Base-by-base conservation (phyloP, 768 basidiomycete species). In the Naganishia antarctica region DNA sequence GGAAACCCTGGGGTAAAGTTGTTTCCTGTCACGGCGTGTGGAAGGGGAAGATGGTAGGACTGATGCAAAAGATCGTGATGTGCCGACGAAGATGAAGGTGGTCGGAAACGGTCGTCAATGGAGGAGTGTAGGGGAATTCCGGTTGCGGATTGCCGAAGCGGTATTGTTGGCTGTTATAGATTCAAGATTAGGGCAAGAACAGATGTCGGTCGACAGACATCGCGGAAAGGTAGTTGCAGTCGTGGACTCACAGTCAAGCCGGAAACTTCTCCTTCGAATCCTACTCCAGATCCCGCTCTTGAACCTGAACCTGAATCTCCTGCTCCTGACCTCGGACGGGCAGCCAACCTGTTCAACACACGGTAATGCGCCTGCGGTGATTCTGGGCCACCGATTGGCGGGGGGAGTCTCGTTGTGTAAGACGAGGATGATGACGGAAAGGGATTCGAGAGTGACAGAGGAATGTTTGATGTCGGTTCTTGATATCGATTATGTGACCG, bases 331-430 rank as follows among this genome's bases (percentile, higher is more conserved):
- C 32, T 34, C 32, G 53, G 53, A 40, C 53, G 53, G 7, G 26
- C 53, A 40, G 53, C 53, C 37, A 57, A 37, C n/a, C 53, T 51
- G 32, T 51, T 51, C 50, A 51, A 51, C 11, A 31, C 34, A 34
- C 53, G 32, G 37, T 57, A 40, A 9, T 57, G 34, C 18, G 12
- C 37, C 21, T 21, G 34, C 34, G 53, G 34, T 11, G 53, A 37
- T 16, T 57, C 53, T 40, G n/a, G n/a, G n/a, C n/a, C n/a, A n/a
- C n/a, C n/a, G n/a, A n/a, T 26, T 34, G 34, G 21, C 23, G 53
- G 34, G 12, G 32, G 18, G 31, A 57, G 50, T 32, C 50, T 31
- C n/a, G 50, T 34, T n/a, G 32, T 32, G 18, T 31, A 51, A 51
- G 29, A 32, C 31, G 31, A 51, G 25, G 46, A 48, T 26, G 48